phyloP scores from a whole-genome alignment of 768 basidiomycete genomes.

The Chalciporus pseudorubinellus region DNA sequence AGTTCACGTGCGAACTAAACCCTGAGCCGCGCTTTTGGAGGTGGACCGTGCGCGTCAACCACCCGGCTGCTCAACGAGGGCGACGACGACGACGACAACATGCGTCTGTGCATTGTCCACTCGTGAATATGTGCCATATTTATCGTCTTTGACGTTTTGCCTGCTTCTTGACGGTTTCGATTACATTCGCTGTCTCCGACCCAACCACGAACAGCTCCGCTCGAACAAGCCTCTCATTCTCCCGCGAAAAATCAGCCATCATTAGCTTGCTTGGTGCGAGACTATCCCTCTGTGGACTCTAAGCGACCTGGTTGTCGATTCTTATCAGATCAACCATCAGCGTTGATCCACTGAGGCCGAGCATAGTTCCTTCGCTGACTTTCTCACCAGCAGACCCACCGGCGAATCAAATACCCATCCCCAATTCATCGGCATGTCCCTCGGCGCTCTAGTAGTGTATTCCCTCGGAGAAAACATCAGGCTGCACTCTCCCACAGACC shows the following conservation, averaged over 20 bases:
- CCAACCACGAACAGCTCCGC: conserved; percentile 35
- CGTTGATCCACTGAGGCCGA: too few species aligned
- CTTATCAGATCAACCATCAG: neutral
- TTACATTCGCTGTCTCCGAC: conserved; percentile 35
- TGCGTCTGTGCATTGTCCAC: neutral
- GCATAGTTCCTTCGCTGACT: neutral
- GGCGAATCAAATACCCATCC: neutral
- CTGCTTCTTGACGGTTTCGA: too few species aligned
- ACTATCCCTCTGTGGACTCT: neutral
- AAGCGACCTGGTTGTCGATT: neutral
- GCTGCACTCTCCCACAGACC: too few species aligned
- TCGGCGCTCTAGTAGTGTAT: too few species aligned
- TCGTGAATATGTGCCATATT: conserved; percentile 25
- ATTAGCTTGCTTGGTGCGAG: neutral
- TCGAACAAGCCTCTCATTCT: conserved; percentile 25
- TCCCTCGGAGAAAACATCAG: neutral
- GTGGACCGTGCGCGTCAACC: conserved; percentile 25
- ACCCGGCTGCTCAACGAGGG: conserved; percentile 9
- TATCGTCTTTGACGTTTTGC: conserved; percentile 14
- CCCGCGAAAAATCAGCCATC: neutral
- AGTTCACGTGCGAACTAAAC: conserved; percentile 34
- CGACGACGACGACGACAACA: conserved; percentile 21
- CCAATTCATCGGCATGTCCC: too few species aligned
- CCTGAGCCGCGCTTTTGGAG: conserved; percentile 26
- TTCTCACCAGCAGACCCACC: neutral